Evolutionary conservation across 2,329 filamentous ascomycete species (phyloP).

Genomic region (Calonectria pteridis): DNA sequence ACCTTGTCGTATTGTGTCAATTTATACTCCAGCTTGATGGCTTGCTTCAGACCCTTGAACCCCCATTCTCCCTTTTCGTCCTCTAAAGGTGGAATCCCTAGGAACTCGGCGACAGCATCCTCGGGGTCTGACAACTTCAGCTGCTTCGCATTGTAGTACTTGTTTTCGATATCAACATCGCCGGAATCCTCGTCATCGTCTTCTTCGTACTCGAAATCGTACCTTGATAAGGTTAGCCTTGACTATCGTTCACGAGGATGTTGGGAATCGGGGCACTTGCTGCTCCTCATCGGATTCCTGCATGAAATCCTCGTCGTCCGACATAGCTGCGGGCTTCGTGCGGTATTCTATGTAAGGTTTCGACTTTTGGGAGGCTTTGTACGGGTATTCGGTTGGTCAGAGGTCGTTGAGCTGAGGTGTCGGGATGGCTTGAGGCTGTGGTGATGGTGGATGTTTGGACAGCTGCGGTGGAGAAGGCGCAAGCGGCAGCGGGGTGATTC

Average conservation of each 20-base stretch:
- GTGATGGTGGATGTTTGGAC: slow-evolving; percentile 30
- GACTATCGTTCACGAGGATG: slow-evolving; percentile 10
- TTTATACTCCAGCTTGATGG: slow-evolving; percentile 96
- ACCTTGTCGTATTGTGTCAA: slow-evolving; percentile 90
- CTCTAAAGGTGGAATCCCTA: slow-evolving; percentile 88
- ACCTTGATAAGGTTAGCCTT: slow-evolving; percentile 59
- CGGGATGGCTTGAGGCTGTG: slow-evolving; percentile 10
- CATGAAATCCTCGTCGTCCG: slow-evolving; percentile 65
- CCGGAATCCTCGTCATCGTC: slow-evolving; percentile 89
- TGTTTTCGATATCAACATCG: slow-evolving; percentile 97
- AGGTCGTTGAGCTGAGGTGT: not conserved
- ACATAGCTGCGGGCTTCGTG: slow-evolving; percentile 54
- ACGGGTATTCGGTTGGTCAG: not conserved
- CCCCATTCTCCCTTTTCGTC: slow-evolving; percentile 97
- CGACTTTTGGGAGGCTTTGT: not conserved
- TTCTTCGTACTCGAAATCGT: slow-evolving; percentile 98
- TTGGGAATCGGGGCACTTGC: slow-evolving; percentile 41
- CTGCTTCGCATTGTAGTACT: slow-evolving; percentile 99
- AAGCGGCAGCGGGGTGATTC: slow-evolving; percentile 39
- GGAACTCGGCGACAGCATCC: slow-evolving; percentile 90
- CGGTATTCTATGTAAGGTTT: not conserved
- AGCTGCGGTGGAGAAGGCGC: slow-evolving; percentile 41
- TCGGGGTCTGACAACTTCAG: slow-evolving; percentile 89
- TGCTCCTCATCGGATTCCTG: slow-evolving; percentile 62
- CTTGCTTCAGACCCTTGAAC: slow-evolving; percentile 97